phyloP scores from a whole-genome alignment of 2,329 filamentous ascomycete genomes.

The Cladosporium sp. region DNA sequence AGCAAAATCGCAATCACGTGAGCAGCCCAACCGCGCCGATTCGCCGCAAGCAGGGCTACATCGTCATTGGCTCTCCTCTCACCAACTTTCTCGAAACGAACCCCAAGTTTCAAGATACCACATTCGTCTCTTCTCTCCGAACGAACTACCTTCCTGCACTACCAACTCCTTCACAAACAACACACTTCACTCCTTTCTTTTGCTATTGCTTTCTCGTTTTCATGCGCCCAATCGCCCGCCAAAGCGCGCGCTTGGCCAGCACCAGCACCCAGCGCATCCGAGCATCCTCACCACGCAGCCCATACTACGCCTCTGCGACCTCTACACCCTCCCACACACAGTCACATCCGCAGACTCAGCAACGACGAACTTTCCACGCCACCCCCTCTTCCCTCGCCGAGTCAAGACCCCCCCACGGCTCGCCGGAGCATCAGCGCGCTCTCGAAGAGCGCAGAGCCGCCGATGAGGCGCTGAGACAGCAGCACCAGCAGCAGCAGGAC shows the following conservation, averaged over 20 bases:
- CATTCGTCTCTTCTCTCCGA: not conserved
- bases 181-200: not conserved
- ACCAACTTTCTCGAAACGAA: too few species aligned
- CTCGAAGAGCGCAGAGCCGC: constrained; percentile 17
- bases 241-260: constrained; percentile 28
- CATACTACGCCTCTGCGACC: not conserved
- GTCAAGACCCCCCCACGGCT: constrained; percentile 17
- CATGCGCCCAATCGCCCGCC: constrained; percentile 30
- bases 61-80: too few species aligned
- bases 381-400: constrained; percentile 18
- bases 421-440: constrained; percentile 18
- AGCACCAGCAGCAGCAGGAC: too few species aligned
- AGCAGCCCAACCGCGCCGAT: too few species aligned
- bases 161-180: not conserved
- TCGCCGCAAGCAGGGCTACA: too few species aligned
- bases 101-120: too few species aligned
- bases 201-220: not conserved
- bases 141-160: not conserved
- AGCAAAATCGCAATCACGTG: too few species aligned
- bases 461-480: constrained; percentile 1
- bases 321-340: not conserved
- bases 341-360: constrained; percentile 6
- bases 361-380: constrained; percentile 22
- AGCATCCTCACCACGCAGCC: constrained; percentile 17
- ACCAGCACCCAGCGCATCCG: constrained; percentile 20